Base-by-base conservation (phyloP, 2,329 filamentous ascomycete genomes). In the Claviceps lovelessii region DNA sequence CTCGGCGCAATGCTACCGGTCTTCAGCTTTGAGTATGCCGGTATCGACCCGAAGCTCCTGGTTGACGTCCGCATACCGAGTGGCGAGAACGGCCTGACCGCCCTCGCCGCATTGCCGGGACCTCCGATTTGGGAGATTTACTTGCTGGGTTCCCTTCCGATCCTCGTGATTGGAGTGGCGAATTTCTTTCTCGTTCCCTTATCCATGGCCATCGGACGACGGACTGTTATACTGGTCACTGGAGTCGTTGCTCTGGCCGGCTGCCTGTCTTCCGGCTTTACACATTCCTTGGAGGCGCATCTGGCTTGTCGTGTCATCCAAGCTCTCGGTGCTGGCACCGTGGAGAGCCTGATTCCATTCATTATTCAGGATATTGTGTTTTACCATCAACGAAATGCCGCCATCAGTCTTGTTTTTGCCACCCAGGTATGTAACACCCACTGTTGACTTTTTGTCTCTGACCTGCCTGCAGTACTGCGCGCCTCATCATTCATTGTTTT, bases 361-460 rank as follows among this genome's bases (percentile, higher is more conserved):
- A 54, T 54, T 15, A 54, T 54, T 17, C 52, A 54, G 46, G 52
- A 54, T 11, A 44, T 54, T 17, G 52, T 54, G 7, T 54, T 54
- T 45, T 54, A 44, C 11, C 52, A 54, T 23, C 52, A 54, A 17
- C 45, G 52, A 28, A 54, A 49, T 28, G 52, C 52, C 37, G 52
- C 52, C 7, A 44, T 54, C 11, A 44, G 45, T 29, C 19, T 49
- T 15, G 52, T 54, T n/a, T 54, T 54, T 28, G 45, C 46, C n/a
- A 54, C 35, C 2, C 52, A 54, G 46, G 52, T 54, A 19, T 13
- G 52, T 35, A 6, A 39, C 29, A n/a, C 11, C 33, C 33, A 35
- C 46, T 13, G 8, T 31, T 13, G 5, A 33, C 9, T n/a, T 48
- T n/a, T 35, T 8, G 10, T 42, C n/a, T 15, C 10, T 29, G 44